Base-by-base conservation (phyloP, 1,284 basidiomycete species). In the Taiwanofungus camphoratus region DNA sequence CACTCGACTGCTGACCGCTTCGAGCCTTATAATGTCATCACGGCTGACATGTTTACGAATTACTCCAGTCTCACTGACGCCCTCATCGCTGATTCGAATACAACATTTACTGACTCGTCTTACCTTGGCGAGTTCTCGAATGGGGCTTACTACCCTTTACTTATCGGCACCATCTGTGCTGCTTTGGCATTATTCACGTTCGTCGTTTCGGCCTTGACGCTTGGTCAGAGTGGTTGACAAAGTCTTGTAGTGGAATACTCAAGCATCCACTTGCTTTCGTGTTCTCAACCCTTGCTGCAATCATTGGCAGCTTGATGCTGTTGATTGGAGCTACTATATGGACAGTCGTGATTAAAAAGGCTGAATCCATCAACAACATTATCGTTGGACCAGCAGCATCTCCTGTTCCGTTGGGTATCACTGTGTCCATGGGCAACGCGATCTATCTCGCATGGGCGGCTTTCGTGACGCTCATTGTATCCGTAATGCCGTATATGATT, bases 321-420 rank as follows among this genome's bases (percentile, higher is more conserved):
- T 69, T 90, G 38, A 76, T 86, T 29, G 84, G 79, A 15, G 79
- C 79, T 11, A 72, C 77, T 30, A 78, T 89, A 46, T 90, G 85
- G 83, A 88, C 87, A 3, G 74, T 79, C 36, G 70, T 87, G 39
- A 71, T 90, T 34, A 76, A 79, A 53, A 83, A 80, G 57, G 67
- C 73, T 3, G 66, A 79, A 53, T 64, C 63, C 22, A 68, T 89
- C 46, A 87, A 87, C 57, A 58, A 65, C 26, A 53, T 75, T 44
- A 51, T 73, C 29, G 64, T 81, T 30, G 63, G 66, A 3, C 56
- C 63, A 16, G 56, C 65, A 4, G 54, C 53, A 15, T 55, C 56
- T 35, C 61, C 66, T 5, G 57, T 72, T n/a, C 62, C 71, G 8
- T 59, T 85, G 27, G 84, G 82, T 22, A 82, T 88, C 34, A 57